Conservation (phyloP, 202 grass and related monocot species). For the Zizania palustris region DNA sequence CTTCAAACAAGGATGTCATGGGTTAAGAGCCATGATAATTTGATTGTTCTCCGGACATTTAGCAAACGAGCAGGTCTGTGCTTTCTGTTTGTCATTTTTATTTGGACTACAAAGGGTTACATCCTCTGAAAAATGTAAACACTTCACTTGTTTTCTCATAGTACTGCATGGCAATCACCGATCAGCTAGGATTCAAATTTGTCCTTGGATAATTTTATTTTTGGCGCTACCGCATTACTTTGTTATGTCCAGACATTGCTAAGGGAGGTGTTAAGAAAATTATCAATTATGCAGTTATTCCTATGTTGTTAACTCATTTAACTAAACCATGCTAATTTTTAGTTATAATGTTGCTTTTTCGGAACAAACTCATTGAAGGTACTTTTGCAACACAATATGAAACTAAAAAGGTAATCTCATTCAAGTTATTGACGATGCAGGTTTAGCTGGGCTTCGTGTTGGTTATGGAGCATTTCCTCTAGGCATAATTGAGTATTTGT, state of each 20-base stretch:
- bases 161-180: neutral
- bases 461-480: slow-evolving; percentile 96
- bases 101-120: neutral
- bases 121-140: neutral
- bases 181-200: slow-evolving; percentile 3
- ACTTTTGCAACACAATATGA: neutral
- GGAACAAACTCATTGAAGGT: neutral
- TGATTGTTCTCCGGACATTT: slow-evolving; percentile 97
- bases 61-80: slow-evolving; percentile 94
- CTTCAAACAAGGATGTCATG: slow-evolving; percentile 86
- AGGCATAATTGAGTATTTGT: slow-evolving; percentile 91
- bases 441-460: slow-evolving; percentile 97
- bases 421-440: slow-evolving; percentile 46
- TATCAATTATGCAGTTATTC: neutral
- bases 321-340: neutral
- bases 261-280: neutral
- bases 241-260: neutral
- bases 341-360: slow-evolving; percentile 1
- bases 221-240: neutral
- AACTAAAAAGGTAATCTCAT: neutral
- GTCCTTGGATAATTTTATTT: neutral
- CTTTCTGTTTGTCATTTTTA: slow-evolving; percentile 2
- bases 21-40: slow-evolving; percentile 93
- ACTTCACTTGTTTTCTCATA: neutral
- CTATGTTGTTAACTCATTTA: slow-evolving; percentile 17